Percentiles rank a stretch among this genome's conserved stretches.
These are phyloP conservation scores for Gynandropsis gynandra DNA, from an alignment of 345 rosid species.

Conservation along the genomic window DNA sequence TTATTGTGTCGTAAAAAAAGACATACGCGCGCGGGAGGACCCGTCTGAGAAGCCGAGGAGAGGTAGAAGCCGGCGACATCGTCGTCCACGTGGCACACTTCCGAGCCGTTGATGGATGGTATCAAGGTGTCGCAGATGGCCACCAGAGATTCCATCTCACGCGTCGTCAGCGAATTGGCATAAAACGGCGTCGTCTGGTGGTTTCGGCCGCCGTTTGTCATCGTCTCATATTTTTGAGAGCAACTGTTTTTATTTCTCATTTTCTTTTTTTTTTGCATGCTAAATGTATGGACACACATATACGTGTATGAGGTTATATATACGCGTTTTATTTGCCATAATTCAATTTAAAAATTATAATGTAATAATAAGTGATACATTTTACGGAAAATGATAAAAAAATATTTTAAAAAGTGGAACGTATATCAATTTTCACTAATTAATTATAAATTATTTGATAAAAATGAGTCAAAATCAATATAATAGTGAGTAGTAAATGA, in stretches of 20 bases:
- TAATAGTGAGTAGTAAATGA: too few relatives aligned
- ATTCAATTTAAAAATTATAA: too few relatives aligned
- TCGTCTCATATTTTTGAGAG: slow-evolving; percentile 1
- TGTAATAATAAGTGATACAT: too few relatives aligned
- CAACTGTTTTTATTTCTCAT: slow-evolving; percentile 14
- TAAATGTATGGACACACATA: too few relatives aligned
- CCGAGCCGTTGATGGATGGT: slow-evolving; percentile 34
- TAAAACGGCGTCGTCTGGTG: slow-evolving; percentile 26
- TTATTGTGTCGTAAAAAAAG: not conserved
- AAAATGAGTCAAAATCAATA: too few relatives aligned
- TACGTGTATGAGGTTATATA: too few relatives aligned
- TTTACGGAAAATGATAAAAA: too few relatives aligned
- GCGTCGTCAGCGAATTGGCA: slow-evolving; percentile 38
- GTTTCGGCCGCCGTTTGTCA: slow-evolving; percentile 10
- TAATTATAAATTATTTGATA: too few relatives aligned
- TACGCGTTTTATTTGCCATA: too few relatives aligned
- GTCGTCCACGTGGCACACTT: slow-evolving; percentile 16
- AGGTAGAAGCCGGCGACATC: slow-evolving; percentile 32
- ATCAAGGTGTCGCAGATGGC: slow-evolving; percentile 66
- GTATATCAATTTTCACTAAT: too few relatives aligned
- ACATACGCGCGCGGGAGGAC: slow-evolving; percentile 62
- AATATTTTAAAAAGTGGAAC: too few relatives aligned
- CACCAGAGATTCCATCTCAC: slow-evolving; percentile 61
- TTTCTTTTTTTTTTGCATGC: slow-evolving; percentile 4
- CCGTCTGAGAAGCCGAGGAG: slow-evolving; percentile 64